These are phyloP conservation scores for Mycosphaerella sp. DNA, from an alignment of 2,329 filamentous ascomycete species.

Conservation along the genomic window DNA sequence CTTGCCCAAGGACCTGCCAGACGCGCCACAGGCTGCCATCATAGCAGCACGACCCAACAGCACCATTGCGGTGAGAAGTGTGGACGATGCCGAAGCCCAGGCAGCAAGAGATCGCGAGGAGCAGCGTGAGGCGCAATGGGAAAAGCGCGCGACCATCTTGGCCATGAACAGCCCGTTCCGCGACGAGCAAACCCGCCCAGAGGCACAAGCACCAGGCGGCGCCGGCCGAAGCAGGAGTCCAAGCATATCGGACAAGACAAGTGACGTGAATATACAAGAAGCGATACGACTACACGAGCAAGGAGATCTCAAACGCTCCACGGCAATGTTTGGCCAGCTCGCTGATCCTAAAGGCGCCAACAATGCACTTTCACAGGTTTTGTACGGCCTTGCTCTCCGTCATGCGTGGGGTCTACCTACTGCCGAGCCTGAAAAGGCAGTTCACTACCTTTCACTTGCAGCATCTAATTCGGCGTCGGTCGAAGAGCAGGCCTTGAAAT, in stretches of 20 bases:
- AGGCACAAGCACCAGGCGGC: not conserved
- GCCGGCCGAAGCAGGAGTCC: conserved; percentile 29
- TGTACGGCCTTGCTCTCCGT: conserved; percentile 88
- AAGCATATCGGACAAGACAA: conserved; percentile 35
- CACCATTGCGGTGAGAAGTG: conserved; percentile 34
- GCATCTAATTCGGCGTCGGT: conserved; percentile 85
- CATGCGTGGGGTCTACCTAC: conserved; percentile 88
- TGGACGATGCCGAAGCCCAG: not conserved
- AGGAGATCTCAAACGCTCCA: conserved; percentile 72
- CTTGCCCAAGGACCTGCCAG: conserved; percentile 73
- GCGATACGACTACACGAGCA: conserved; percentile 90
- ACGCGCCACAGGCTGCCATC: conserved; percentile 59
- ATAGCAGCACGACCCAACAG: conserved; percentile 34
- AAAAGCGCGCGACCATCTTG: conserved; percentile 84
- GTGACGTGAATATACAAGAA: conserved; percentile 70
- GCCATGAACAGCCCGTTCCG: conserved; percentile 51
- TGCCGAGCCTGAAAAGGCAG: conserved; percentile 60
- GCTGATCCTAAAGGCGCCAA: conserved; percentile 80
- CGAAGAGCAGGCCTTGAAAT: conserved; percentile 75
- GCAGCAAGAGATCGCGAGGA: conserved; percentile 33
- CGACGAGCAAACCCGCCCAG: conserved; percentile 20
- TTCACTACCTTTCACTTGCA: conserved; percentile 79
- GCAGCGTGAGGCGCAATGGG: conserved; percentile 72
- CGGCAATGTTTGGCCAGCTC: conserved; percentile 74
- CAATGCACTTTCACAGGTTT: conserved; percentile 88